Base-by-base conservation (phyloP, 1,284 basidiomycete species). In the Heterobasidion annosum region DNA sequence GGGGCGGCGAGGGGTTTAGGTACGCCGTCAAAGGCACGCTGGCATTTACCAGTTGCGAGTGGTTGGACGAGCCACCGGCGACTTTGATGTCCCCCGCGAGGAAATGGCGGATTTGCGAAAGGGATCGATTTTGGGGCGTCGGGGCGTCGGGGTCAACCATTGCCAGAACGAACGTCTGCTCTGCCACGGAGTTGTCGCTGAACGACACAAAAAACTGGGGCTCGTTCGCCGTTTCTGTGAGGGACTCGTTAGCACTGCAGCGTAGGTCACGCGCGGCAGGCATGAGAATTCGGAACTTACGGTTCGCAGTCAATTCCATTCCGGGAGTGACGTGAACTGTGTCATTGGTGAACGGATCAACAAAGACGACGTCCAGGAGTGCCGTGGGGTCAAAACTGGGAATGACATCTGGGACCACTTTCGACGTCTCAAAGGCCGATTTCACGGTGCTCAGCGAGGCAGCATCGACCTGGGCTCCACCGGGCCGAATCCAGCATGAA, bases 101-200 rank as follows among this genome's bases (percentile, higher is more conserved):
- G 52, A 77, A 69, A 63, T 78, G 75, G 3, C 76, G 65, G 55
- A 75, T 71, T 55, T 77, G 70, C 1, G 73, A 64, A 15, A 61
- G 57, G 2, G 68, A 71, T 25, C 65, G 50, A 34, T 71, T 69
- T 55, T 76, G 71, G 0, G 74, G 74, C 8, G 73, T 75, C 8
- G 76, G 75, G 1, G 73, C 76, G 62, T 79, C 76, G 12, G 75
- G 77, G 56, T 78, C 77, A 48, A 79, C 67, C 55, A 78, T 64
- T 4, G 68, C 68, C n/a, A 79, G 57, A 12, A 78, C 71, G 60
- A 72, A 77, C 2, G 70, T 68, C 53, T 63, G 58, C 52, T 65
- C 62, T 12, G 58, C 61, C 45, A 65, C 50, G 37, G 59, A 48
- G n/a, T 57, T 60, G 53, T 64, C 58, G 49, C 67, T 64, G 25